Percentiles rank a stretch among this genome's conserved stretches.
Conservation (phyloP, 768 basidiomycete genomes). For the Erythrobasidium yunnanense region DNA sequence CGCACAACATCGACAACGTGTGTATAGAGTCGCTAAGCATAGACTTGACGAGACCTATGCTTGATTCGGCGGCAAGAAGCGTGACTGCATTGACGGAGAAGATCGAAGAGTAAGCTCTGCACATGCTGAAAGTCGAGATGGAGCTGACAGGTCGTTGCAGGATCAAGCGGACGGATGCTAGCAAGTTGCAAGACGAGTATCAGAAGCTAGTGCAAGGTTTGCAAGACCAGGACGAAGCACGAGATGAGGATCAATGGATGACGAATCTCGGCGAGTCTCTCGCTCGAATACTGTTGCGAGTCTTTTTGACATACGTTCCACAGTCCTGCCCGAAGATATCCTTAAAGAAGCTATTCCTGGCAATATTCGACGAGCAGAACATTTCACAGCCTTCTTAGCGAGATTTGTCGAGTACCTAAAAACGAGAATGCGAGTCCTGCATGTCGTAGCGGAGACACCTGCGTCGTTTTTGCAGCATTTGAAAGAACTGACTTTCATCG, state of each 20-base stretch:
- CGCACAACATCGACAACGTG: slow-evolving; percentile 98
- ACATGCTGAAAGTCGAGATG: not conserved
- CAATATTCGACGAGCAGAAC: slow-evolving; percentile 96
- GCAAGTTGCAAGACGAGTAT: slow-evolving; percentile 92
- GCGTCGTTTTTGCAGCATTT: slow-evolving; percentile 92
- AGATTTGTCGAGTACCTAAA: slow-evolving; percentile 98
- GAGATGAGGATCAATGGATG: slow-evolving; percentile 67
- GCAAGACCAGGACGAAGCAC: slow-evolving; percentile 56
- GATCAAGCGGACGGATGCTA: slow-evolving; percentile 85
- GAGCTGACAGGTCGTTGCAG: slow-evolving; percentile 43
- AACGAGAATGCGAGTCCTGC: slow-evolving; percentile 98
- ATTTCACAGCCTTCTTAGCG: slow-evolving; percentile 96
- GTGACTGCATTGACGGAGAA: slow-evolving; percentile 74
- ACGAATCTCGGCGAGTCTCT: slow-evolving; percentile 62
- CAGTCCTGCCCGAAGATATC: slow-evolving; percentile 86
- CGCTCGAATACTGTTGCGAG: not conserved
- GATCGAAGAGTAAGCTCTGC: slow-evolving; percentile 71
- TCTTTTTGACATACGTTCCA: not conserved
- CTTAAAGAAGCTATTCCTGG: slow-evolving; percentile 92
- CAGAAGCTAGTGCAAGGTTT: slow-evolving; percentile 86
- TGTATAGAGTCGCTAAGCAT: slow-evolving; percentile 98
- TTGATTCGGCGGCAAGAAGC: slow-evolving; percentile 84
- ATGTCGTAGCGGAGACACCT: slow-evolving; percentile 97
- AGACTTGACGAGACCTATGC: slow-evolving; percentile 91
- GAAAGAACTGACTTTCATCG: slow-evolving; percentile 98